Base-by-base conservation (phyloP, 2,329 filamentous ascomycete species). In the Penicillium sp. region DNA sequence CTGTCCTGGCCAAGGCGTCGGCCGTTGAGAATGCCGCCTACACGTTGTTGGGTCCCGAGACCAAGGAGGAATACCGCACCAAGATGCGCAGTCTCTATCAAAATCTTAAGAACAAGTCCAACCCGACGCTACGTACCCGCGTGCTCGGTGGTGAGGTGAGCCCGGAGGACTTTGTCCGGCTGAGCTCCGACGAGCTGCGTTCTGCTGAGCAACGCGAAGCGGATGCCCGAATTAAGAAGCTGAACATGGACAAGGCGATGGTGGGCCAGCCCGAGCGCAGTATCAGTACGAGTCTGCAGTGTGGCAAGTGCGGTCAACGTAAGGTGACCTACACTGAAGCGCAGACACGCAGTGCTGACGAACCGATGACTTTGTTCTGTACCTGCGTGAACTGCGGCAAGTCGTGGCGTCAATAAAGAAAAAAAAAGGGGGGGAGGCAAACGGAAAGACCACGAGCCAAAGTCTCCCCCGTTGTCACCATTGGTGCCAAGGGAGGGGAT, bases 201-300 rank as follows among this genome's bases (percentile, higher is more conserved):
- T 93, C 87, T 41, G 85, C 84, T 43, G 84, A 93, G 69, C 86
- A 88, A 70, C 82, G 84, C 52, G 82, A 82, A 60, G 81, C 85
- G 64, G 90, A 96, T 58, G 75, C 80, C 58, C 82, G 83, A 67
- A 78, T 95, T 43, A 79, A 90, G 66, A 83, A 87, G 71, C 89
- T 96, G 72, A 98, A 98, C 71, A 90, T 97, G 87, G 90, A 90
- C 75, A 89, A 91, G 71, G 89, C 93, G 1, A 94, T 97, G 83
- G 90, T 95, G 9, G 88, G 91, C 48, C 86, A 90, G 77, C 86
- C 83, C 13, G 86, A 95, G 72, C 93, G 90, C 78, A 90, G 86
- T 66, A 89, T 96, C 73, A 90, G 85, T 66, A 85, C 86, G 66
- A 88, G 85, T 48, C 78, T 97, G 63, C 85, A 88, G 71, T 98